Evolutionary conservation across 768 basidiomycete genomes (phyloP), one percentile per base, ranked within the genome.

Genomic region (Podaxis sp.): DNA sequence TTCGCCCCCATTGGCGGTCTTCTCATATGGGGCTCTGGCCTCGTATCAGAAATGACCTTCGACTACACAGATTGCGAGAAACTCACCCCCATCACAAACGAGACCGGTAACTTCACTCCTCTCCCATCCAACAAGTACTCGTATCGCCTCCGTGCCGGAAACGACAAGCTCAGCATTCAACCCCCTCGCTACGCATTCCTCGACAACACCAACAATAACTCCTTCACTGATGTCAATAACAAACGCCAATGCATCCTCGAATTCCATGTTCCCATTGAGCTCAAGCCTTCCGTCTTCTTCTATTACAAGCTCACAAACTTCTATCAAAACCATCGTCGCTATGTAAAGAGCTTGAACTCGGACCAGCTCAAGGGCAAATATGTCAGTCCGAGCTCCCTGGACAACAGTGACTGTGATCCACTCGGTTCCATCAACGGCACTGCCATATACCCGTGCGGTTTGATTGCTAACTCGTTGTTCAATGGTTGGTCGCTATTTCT

Each of bases 261-360:
- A 64, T 98, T 98, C 71, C 81, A 89, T 53, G 74, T 98, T 40
- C 94, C 94, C 7, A 86, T 86, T 57, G 85, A 92, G 71, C 79
- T 99, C 36, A 74, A 82, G 9, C 76, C 83, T 15, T 80, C 88
- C 25, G 90, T 98, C 12, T 86, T 99, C 69, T 80, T 98, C 66
- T 99, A 99, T 80, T 99, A 98, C 85, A 94, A 94, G 76, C 83
- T 93, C 72, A 94, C 92, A 53, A 95, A 95, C 78, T 96, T 96
- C 78, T 98, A 86, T 78, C 96, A 99, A 82, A 99, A 99, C 74
- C 97, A 99, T 73, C 89, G 97, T 37, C 86, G 97, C 71, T 99
- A 98, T 71, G 97, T 98, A 59, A 91, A 95, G 79, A 95, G 93
- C 72, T 76, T 93, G 47, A 85, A 95, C 71, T 81, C 89, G 12